Conservation (phyloP, 1,284 basidiomycete genomes). For the Malassezia japonica region DNA sequence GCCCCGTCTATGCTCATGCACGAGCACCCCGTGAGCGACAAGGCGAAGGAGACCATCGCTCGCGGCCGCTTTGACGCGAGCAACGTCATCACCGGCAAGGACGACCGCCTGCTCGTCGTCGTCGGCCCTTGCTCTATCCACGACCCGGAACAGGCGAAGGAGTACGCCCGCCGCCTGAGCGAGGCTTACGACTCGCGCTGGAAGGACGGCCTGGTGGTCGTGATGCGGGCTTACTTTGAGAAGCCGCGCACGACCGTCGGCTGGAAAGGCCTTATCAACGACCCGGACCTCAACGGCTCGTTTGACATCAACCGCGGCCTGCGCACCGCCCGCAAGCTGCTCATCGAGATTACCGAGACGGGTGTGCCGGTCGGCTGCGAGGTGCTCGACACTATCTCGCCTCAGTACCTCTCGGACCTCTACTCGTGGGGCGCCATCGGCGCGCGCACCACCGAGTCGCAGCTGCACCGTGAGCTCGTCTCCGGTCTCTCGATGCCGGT, state of each 20-base stretch:
- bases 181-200: slow-evolving; percentile 51
- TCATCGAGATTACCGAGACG: slow-evolving; percentile 75
- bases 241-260: slow-evolving; percentile 66
- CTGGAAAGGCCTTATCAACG: slow-evolving; percentile 61
- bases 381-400: slow-evolving; percentile 61
- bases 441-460: slow-evolving; percentile 69
- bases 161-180: slow-evolving; percentile 61
- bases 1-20: slow-evolving; percentile 39
- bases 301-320: slow-evolving; percentile 93
- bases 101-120: slow-evolving; percentile 46
- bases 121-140: slow-evolving; percentile 91
- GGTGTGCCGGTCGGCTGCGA: slow-evolving; percentile 91
- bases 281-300: slow-evolving; percentile 82
- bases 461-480: slow-evolving; percentile 51
- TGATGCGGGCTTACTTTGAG: slow-evolving; percentile 90
- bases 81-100: slow-evolving; percentile 39
- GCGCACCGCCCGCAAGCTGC: slow-evolving; percentile 69
- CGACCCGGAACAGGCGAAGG: slow-evolving; percentile 72
- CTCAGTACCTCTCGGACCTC: slow-evolving; percentile 57
- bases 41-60: slow-evolving; percentile 34
- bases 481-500: slow-evolving; percentile 47
- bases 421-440: slow-evolving; percentile 97
- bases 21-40: slow-evolving; percentile 37
- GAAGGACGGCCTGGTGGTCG: slow-evolving; percentile 68
- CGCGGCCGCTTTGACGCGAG: slow-evolving; percentile 28